These are phyloP conservation scores for Rhododendron griersonianum DNA, from an alignment of 148 eudicot genomes.

Conservation along the genomic window DNA sequence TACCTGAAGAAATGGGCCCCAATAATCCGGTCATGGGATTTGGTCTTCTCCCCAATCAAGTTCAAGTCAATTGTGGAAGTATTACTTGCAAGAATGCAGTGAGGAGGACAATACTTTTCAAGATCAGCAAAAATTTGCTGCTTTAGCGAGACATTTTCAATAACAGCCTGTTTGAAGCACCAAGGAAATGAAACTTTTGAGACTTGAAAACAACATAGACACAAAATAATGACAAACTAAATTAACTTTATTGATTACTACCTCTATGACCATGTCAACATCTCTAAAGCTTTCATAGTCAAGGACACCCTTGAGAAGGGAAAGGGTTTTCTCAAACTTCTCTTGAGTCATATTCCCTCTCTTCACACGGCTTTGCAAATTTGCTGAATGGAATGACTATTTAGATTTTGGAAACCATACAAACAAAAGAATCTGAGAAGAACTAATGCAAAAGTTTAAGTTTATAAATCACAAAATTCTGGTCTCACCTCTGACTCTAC, in stretches of 20 bases:
- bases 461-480: slow-evolving; percentile 1
- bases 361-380: slow-evolving; percentile 82
- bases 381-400: slow-evolving; percentile 39
- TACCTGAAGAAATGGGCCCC: slow-evolving; percentile 98
- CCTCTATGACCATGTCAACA: slow-evolving; percentile 99
- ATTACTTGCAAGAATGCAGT: slow-evolving; percentile 95
- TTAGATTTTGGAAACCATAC: slow-evolving; percentile 1
- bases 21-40: slow-evolving; percentile 72
- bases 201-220: neutral
- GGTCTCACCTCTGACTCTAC: slow-evolving; percentile 72
- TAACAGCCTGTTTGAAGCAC: slow-evolving; percentile 63
- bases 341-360: slow-evolving; percentile 83
- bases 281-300: slow-evolving; percentile 81
- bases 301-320: slow-evolving; percentile 73
- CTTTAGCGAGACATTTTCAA: slow-evolving; percentile 80
- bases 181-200: neutral
- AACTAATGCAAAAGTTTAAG: neutral
- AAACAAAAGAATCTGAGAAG: neutral
- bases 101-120: slow-evolving; percentile 82
- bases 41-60: slow-evolving; percentile 81
- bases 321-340: slow-evolving; percentile 68
- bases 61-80: slow-evolving; percentile 94
- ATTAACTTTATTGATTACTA: slow-evolving; percentile 13
- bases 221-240: neutral
- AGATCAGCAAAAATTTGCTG: slow-evolving; percentile 91